Percentiles rank a stretch among this genome's conserved stretches.
phyloP scores from a whole-genome alignment of 495 filamentous ascomycete genomes.

The Podospora sp. region DNA sequence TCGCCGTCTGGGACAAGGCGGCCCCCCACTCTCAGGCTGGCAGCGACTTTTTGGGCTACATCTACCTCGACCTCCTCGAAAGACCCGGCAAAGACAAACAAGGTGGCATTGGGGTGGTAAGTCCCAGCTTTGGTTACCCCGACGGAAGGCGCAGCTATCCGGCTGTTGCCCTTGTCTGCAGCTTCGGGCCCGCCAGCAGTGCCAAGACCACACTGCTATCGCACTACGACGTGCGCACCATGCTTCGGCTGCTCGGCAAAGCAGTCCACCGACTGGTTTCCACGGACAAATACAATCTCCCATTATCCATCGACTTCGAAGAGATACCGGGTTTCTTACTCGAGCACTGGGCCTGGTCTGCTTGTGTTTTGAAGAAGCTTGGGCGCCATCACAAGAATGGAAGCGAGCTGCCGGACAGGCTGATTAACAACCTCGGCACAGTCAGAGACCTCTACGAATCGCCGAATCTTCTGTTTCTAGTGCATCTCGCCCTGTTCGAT shows the following conservation, averaged over 20 bases:
- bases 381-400: background rate
- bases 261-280: background rate
- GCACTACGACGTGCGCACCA: background rate
- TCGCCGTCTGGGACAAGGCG: too few species aligned
- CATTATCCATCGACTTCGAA: background rate
- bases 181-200: too few species aligned
- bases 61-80: too few species aligned
- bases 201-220: too few species aligned
- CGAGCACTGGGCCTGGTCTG: background rate
- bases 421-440: background rate
- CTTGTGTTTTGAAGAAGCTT: background rate
- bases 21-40: too few species aligned
- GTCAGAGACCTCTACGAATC: background rate
- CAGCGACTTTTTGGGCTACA: too few species aligned
- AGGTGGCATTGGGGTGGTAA: too few species aligned
- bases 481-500: background rate
- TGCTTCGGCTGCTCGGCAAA: background rate
- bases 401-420: background rate
- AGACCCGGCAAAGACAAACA: too few species aligned
- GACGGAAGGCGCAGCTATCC: too few species aligned
- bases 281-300: background rate
- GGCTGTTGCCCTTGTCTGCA: too few species aligned
- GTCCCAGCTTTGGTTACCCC: too few species aligned
- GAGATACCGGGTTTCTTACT: background rate
- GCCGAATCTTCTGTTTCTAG: background rate